Conservation (phyloP, 805 yeast species). For the Torulaspora maleeae region DNA sequence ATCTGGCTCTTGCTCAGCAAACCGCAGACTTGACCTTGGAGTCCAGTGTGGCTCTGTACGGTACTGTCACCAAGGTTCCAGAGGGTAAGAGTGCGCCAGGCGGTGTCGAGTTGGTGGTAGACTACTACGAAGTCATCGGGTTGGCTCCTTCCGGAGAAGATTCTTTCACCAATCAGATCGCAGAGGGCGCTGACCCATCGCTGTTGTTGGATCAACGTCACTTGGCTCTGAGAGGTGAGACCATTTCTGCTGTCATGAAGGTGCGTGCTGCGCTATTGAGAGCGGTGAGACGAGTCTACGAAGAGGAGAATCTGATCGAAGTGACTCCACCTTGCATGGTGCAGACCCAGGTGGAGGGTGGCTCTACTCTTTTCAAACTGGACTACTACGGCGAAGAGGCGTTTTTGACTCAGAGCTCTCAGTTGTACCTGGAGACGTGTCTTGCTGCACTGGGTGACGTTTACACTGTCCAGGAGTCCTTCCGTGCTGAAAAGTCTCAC, state of each 20-base stretch:
- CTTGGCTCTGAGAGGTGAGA: constrained; percentile 93
- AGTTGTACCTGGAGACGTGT: constrained; percentile 92
- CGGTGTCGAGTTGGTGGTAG: constrained; percentile 88
- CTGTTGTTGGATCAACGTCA: constrained; percentile 92
- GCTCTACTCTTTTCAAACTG: constrained; percentile 88
- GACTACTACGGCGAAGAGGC: constrained; percentile 98
- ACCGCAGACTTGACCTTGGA: constrained; percentile 85
- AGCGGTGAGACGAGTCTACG: constrained; percentile 70
- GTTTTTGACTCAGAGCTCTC: constrained; percentile 93
- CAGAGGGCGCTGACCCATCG: constrained; percentile 91
- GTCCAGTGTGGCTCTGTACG: constrained; percentile 74
- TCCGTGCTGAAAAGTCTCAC: constrained; percentile 98
- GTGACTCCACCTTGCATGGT: constrained; percentile 99
- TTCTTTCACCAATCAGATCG: constrained; percentile 88
- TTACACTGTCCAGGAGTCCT: constrained; percentile 94
- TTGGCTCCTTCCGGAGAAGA: constrained; percentile 96
- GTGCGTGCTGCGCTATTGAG: constrained; percentile 80
- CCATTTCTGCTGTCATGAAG: constrained; percentile 86
- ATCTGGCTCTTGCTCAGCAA: constrained; percentile 83
- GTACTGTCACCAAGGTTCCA: constrained; percentile 77
- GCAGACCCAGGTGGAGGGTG: constrained; percentile 99
- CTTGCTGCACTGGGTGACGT: constrained; percentile 96
- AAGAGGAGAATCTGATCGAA: constrained; percentile 72
- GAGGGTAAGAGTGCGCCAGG: constrained; percentile 98
- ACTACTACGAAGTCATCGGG: constrained; percentile 83